Evolutionary conservation across 2,329 filamentous ascomycete species (phyloP), one percentile per base, ranked within the genome.

Genomic region (Alternaria atra): DNA sequence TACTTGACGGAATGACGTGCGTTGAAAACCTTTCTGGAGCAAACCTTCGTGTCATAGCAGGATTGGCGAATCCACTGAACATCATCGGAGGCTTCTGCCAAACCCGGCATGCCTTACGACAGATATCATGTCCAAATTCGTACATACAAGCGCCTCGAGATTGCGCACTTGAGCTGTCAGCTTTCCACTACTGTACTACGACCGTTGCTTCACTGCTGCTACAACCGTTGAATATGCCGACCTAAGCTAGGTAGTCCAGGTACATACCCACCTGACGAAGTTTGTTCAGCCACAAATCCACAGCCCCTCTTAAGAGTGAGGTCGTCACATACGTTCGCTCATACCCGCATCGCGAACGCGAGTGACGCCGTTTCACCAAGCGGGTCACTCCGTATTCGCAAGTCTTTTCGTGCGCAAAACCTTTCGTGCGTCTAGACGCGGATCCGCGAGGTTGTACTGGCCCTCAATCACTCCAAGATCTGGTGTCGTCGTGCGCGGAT

Each of bases 1-100:
- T 60, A 23, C 20, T 55, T 30, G 35, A 23, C 34, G 48, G 17
- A 52, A 60, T 60, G 58, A 60, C 53, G 53, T 57, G 58, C 53
- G 47, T 60, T 57, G 57, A 46, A 52, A 29, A 57, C 37, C 32
- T 20, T 48, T 9, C 10, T 55, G 53, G 53, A 40, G 39, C 47
- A 52, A 52, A 57, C 40, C 30, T 60, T 35, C 20, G 29, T 46
- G 10, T 30, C 43, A 58, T 30, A 60, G 58, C 34, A 60, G 40
- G 32, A 51, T 40, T 27, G 15, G 29, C 58, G 58, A 60, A 23
- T 40, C 53, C 53, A 60, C n/a, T 60, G 23, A 39, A 25, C 10
- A 27, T 13, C 32, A 23, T 47, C 53, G 53, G 58, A 55, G 30
- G 17, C 10, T n/a, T 8, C 42, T 35, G 47, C 40, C 30, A 42